Conservation (phyloP, 345 rosid species). For the Corymbia maculata region DNA sequence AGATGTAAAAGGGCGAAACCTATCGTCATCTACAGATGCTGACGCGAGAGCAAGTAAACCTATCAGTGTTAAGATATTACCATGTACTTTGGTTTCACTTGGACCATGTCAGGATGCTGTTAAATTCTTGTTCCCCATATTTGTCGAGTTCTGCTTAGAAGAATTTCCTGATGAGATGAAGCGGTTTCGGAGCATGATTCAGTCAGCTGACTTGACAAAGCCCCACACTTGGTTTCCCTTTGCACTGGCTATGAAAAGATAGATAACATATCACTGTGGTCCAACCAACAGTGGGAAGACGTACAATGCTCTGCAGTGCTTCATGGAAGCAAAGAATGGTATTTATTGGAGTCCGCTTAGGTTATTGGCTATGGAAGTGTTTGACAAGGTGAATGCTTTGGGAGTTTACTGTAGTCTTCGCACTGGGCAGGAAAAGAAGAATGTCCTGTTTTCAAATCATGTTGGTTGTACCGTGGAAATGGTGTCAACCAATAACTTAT, state of each 20-base stretch:
- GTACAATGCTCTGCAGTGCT: constrained; percentile 74
- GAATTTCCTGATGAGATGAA: constrained; percentile 70
- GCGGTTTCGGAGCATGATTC: constrained; percentile 43
- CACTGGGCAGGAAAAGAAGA: too few relatives aligned
- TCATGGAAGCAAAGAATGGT: constrained; percentile 85
- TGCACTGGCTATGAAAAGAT: constrained; percentile 86
- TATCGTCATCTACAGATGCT: too few relatives aligned
- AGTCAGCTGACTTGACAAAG: constrained; percentile 72
- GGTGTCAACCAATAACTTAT: too few relatives aligned
- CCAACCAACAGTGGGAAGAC: constrained; percentile 97
- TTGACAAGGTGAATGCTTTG: constrained; percentile 74
- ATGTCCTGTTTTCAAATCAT: too few relatives aligned
- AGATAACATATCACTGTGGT: constrained; percentile 83
- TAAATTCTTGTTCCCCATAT: constrained; percentile 70
- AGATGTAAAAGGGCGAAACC: too few relatives aligned
- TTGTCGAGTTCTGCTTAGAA: constrained; percentile 76
- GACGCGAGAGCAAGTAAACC: too few relatives aligned
- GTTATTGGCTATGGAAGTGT: constrained; percentile 97
- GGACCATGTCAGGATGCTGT: constrained; percentile 65
- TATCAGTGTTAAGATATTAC: constrained; percentile 53
- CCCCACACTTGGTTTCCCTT: constrained; percentile 97
- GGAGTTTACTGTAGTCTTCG: constrained; percentile 91
- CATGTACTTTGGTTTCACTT: constrained; percentile 34
- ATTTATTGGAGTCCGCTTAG: constrained; percentile 90
- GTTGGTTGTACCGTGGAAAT: too few relatives aligned